phyloP scores from a whole-genome alignment of 225 moss, liverwort and hornwort genomes.

The Physcomitrium patens region DNA sequence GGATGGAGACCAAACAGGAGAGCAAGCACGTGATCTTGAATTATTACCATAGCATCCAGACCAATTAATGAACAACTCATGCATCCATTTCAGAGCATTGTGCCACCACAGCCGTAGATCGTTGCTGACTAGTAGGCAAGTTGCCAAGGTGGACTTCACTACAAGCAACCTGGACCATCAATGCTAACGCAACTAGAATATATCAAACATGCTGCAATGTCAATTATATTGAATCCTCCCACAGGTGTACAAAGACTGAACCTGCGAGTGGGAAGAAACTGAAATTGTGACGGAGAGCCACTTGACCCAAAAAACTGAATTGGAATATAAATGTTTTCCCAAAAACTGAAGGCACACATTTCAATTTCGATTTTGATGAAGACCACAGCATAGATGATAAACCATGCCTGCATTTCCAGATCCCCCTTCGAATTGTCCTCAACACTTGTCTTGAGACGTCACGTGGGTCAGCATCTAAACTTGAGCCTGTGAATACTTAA shows the following conservation, averaged over 20 bases:
- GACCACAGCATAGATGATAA: neutral
- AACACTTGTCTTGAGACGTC: conserved; percentile 6
- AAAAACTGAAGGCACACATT: conserved; percentile 12
- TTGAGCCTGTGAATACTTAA: conserved; percentile 20
- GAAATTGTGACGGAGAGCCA: neutral
- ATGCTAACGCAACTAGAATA: neutral
- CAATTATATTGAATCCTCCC: neutral
- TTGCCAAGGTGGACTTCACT: no score
- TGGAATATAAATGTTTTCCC: neutral
- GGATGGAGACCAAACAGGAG: neutral
- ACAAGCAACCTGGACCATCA: no score
- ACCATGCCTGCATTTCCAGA: neutral
- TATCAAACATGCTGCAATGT: conserved; percentile 3
- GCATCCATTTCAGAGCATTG: no score
- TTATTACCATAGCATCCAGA: neutral
- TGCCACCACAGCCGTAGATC: no score
- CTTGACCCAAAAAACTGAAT: conserved; percentile 20
- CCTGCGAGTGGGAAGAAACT: neutral
- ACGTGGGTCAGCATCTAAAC: conserved; percentile 20
- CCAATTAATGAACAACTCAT: neutral
- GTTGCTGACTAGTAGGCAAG: no score
- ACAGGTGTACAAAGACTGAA: neutral
- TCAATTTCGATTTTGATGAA: neutral
- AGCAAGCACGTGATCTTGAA: neutral
- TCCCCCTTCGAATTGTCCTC: conserved; percentile 3